Percentiles rank a stretch among this genome's conserved stretches.
These are phyloP conservation scores for Penicillium corylophilum DNA, from an alignment of 2,329 filamentous ascomycete species.

Conservation along the genomic window DNA sequence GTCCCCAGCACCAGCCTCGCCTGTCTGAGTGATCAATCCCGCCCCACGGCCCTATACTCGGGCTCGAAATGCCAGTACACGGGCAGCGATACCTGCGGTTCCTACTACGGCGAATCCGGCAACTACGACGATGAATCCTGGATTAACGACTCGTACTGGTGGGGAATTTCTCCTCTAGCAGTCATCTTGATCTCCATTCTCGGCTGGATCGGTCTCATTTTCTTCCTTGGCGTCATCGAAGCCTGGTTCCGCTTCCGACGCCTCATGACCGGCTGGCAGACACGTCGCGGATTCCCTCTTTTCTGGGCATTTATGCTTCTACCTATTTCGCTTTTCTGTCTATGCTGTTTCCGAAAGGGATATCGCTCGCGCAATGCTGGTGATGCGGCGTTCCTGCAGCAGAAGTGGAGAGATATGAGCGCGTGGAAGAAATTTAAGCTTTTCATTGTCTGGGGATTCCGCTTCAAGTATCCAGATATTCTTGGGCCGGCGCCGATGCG, in stretches of 20 bases:
- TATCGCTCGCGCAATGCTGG: constrained; percentile 28
- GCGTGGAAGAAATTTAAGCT: constrained; percentile 26
- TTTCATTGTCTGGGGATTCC: constrained; percentile 33
- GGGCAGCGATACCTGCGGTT: not conserved
- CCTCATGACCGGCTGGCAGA: constrained; percentile 35
- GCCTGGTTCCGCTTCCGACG: constrained; percentile 33
- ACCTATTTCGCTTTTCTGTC: constrained; percentile 20
- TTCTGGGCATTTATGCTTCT: constrained; percentile 29
- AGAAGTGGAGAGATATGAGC: constrained; percentile 28
- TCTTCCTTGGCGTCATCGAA: constrained; percentile 31
- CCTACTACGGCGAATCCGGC: constrained; percentile 13
- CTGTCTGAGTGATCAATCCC: constrained; percentile 20
- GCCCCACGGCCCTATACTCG: constrained; percentile 16
- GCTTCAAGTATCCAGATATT: constrained; percentile 29
- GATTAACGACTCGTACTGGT: constrained; percentile 22
- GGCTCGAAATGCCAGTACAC: constrained; percentile 15
- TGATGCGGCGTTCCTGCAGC: constrained; percentile 25
- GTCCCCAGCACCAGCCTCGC: constrained; percentile 21
- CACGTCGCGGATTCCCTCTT: constrained; percentile 32
- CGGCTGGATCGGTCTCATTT: constrained; percentile 28
- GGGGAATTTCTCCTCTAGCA: constrained; percentile 26
- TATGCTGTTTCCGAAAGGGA: constrained; percentile 28
- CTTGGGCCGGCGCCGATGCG: constrained; percentile 27
- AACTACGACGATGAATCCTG: constrained; percentile 10
- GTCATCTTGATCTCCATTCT: constrained; percentile 25